Base-by-base conservation (phyloP, 2,329 filamentous ascomycete genomes). In the Curvularia verruculosa region DNA sequence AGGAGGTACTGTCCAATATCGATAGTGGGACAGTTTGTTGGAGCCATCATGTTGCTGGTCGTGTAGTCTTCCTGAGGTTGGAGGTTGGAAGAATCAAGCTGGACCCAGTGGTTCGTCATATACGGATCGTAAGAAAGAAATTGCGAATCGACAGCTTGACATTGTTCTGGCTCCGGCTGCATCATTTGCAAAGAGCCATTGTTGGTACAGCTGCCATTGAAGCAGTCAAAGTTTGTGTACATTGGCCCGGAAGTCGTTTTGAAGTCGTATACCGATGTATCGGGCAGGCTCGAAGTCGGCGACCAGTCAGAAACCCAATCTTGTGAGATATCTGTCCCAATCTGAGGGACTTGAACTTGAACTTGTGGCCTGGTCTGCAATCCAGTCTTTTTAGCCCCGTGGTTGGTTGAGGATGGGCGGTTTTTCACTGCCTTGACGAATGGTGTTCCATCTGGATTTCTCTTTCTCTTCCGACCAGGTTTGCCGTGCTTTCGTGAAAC, bases 401-500 rank as follows among this genome's bases (percentile, higher is more conserved):
- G 68, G 41, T 64, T 64, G 18, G 70, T 66, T 37, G 69, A 67
- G n/a, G 67, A 71, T n/a, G 62, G 63, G n/a, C 67, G 64, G 48
- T 70, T 67, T 52, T 70, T 70, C 1, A 68, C 66, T 18, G 54
- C 58, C 47, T 72, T 74, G 50, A 70, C 61, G 52, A 72, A 72
- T 3, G 67, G 67, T 9, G 68, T 71, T 51, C 66, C 67, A 50
- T 75, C 72, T 49, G 68, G 65, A 47, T 73, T 73, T 56, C 64
- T 64, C 66, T 73, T 75, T 40, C 68, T 58, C 18, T 62, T 69
- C 19, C 73, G 66, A 8, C 72, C 72, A 8, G 72, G 71, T 61
- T 74, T 74, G 49, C 72, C 72, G 55, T 74, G 69, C 57, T 74
- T 75, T 49, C 73, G 71, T 24, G 72, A 74, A 28, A 73, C 59